Conservation (phyloP, 257 asterid genomes). For the Prunella vulgaris region DNA sequence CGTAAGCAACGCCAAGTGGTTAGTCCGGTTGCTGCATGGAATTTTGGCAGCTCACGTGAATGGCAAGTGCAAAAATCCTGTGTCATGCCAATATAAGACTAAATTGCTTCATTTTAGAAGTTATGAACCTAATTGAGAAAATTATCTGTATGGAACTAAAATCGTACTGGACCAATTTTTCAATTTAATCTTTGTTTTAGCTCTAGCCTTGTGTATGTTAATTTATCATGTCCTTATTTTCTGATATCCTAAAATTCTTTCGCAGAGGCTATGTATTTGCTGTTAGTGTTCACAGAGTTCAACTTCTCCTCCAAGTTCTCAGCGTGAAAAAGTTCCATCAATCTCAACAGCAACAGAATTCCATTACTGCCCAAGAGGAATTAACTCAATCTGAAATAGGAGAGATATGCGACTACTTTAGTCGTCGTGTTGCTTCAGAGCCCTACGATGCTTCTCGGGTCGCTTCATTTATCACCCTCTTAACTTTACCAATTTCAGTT, state of each 20-base stretch:
- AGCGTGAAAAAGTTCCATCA: conserved; percentile 91
- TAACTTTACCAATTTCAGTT: conserved; percentile 90
- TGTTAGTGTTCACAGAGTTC: conserved; percentile 98
- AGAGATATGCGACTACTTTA: conserved; percentile 95
- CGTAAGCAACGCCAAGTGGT: no score
- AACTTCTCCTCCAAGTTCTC: conserved; percentile 97
- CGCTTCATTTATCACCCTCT: conserved; percentile 91
- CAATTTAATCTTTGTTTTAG: neutral
- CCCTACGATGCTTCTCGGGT: conserved; percentile 99
- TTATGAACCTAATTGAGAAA: no score
- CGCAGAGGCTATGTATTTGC: conserved; percentile 97
- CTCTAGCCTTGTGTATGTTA: neutral
- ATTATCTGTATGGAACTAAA: no score
- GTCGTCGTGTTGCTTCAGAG: conserved; percentile 99
- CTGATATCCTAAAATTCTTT: conserved; percentile 17
- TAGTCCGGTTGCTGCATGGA: no score
- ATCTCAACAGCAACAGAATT: conserved; percentile 88
- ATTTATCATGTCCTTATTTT: conserved; percentile 22
- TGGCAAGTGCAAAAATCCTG: no score
- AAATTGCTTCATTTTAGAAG: no score
- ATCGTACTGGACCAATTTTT: no score
- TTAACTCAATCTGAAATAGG: conserved; percentile 87
- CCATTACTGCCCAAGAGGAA: conserved; percentile 77
- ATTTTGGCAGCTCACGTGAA: no score
- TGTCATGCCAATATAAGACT: no score